These are phyloP conservation scores for Coelastrella sp. DNA, from an alignment of 139 green algal genomes.

Conservation along the genomic window DNA sequence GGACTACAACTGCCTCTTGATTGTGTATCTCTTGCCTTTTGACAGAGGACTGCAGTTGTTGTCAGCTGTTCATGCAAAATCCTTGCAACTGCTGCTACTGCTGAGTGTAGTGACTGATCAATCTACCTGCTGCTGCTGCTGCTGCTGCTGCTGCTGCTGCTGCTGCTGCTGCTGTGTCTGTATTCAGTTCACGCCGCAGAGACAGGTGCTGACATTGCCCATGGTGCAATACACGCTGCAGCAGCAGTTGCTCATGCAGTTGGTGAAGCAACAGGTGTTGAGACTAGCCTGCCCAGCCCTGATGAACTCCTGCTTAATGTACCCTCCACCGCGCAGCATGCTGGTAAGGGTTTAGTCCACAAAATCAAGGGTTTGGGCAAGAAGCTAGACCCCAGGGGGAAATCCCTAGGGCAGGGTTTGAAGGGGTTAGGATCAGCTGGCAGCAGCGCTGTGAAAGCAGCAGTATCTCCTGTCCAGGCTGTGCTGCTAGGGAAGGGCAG, in stretches of 20 bases:
- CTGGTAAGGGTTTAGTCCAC: not conserved
- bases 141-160: too few species aligned
- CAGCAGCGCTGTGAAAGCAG: not conserved
- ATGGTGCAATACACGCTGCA: constrained; percentile 7
- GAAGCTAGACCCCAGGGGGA: not conserved
- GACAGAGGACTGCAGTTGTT: not conserved
- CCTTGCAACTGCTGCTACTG: not conserved
- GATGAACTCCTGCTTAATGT: not conserved
- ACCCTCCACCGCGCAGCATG: not conserved
- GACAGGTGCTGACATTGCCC: not conserved
- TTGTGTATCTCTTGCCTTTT: not conserved
- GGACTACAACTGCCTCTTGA: not conserved
- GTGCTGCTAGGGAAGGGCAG: not conserved
- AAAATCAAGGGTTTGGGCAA: constrained; percentile 4
- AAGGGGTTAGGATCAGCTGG: not conserved
- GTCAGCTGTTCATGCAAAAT: not conserved
- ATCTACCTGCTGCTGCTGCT: not conserved
- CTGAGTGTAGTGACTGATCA: too few species aligned
- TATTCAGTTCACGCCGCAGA: constrained; percentile 6
- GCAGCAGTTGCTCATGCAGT: constrained; percentile 15
- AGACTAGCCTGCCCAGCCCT: constrained; percentile 8
- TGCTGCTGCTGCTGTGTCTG: not conserved
- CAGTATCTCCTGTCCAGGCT: not conserved
- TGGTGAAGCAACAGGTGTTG: constrained; percentile 1
- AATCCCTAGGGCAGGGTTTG: not conserved